Percentiles rank a stretch among this genome's conserved stretches.
phyloP scores from a whole-genome alignment of 129 eudicot species.

The Kitagawia praeruptora region DNA sequence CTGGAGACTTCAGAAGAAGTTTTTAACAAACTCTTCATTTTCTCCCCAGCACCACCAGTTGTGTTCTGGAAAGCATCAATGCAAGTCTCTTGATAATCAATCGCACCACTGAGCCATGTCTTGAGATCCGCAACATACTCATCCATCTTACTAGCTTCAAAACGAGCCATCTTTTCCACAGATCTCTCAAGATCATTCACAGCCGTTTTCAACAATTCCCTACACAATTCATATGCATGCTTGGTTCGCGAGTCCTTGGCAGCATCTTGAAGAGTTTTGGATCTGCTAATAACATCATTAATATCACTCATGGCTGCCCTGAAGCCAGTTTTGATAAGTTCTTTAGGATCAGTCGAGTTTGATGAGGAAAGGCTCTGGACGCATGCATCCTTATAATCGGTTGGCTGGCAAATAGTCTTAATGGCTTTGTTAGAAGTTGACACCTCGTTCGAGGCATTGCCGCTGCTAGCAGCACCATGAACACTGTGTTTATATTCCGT shows the following conservation, averaged over 20 bases:
- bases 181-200: background rate
- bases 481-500: background rate
- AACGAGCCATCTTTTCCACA: background rate
- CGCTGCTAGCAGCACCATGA: background rate
- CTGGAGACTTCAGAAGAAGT: background rate
- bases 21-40: slow-evolving; percentile 1
- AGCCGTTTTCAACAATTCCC: background rate
- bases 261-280: slow-evolving; percentile 1
- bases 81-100: background rate
- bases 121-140: background rate
- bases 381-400: slow-evolving; percentile 4
- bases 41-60: slow-evolving; percentile 4
- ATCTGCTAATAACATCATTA: background rate
- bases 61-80: background rate
- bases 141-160: background rate
- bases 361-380: background rate
- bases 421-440: background rate
- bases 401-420: background rate
- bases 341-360: background rate
- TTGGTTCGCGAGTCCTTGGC: background rate
- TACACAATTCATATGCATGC: background rate
- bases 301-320: background rate
- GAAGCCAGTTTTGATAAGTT: background rate
- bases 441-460: background rate
- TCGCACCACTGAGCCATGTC: slow-evolving; percentile 2